phyloP scores from a whole-genome alignment of 805 yeast species.

The Spathaspora boniae region DNA sequence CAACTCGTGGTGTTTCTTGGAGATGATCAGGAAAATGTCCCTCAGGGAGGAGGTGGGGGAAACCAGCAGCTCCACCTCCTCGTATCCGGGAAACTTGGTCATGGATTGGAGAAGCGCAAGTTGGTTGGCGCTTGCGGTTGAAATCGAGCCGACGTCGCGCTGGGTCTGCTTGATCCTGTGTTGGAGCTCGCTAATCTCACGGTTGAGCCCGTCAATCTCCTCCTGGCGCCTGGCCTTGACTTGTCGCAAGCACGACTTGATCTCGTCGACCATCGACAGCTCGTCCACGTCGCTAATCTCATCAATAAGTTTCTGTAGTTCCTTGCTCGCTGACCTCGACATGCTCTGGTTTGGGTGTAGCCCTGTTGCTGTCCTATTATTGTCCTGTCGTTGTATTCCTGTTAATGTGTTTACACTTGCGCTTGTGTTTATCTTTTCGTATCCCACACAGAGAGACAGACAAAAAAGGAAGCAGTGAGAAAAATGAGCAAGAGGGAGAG shows the following conservation, averaged over 20 bases:
- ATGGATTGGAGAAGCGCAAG: too few species aligned
- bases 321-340: slow-evolving; percentile 9
- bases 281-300: slow-evolving; percentile 48
- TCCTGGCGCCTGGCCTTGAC: slow-evolving; percentile 26
- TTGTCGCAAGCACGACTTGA: slow-evolving; percentile 34
- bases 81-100: too few species aligned
- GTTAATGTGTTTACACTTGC: not conserved
- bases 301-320: slow-evolving; percentile 10
- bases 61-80: too few species aligned
- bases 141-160: slow-evolving; percentile 19
- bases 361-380: too few species aligned
- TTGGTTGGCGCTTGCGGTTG: too few species aligned
- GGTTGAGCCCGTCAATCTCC: slow-evolving; percentile 15
- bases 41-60: too few species aligned
- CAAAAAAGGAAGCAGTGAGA: slow-evolving; percentile 1
- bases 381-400: not conserved
- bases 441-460: not conserved
- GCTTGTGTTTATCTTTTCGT: too few species aligned
- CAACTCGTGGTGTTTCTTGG: slow-evolving; percentile 26
- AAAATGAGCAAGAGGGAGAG: not conserved
- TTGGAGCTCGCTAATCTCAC: slow-evolving; percentile 9
- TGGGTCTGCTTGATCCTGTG: slow-evolving; percentile 11
- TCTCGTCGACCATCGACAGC: slow-evolving; percentile 41
- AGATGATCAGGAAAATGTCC: slow-evolving; percentile 26
- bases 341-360: too few species aligned